These are phyloP conservation scores for Antrodiella citrinella DNA, from an alignment of 768 basidiomycete genomes.

Conservation along the genomic window DNA sequence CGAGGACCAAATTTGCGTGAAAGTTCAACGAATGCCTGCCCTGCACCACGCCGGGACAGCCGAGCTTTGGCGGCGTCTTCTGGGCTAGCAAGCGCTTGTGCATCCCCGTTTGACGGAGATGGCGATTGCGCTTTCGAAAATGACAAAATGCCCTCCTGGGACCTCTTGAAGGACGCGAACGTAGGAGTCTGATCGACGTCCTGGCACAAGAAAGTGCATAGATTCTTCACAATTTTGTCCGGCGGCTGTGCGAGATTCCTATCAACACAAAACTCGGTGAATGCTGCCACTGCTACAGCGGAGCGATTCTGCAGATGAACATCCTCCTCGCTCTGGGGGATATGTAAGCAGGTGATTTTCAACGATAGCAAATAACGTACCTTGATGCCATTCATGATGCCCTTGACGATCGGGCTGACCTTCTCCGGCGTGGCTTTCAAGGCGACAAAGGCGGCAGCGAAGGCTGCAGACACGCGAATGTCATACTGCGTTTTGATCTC, in stretches of 20 bases:
- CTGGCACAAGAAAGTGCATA: conserved; percentile 93
- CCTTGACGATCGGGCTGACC: conserved; percentile 93
- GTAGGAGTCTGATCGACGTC: conserved; percentile 87
- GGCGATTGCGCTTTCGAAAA: conserved; percentile 40
- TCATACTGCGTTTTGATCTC: conserved; percentile 83
- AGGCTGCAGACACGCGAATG: conserved; percentile 78
- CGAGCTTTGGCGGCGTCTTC: conserved; percentile 57
- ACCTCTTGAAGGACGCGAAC: conserved; percentile 60
- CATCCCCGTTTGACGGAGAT: conserved; percentile 25
- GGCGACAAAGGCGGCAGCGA: conserved; percentile 87
- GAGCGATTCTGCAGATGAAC: conserved; percentile 82
- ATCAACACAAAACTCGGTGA: conserved; percentile 77
- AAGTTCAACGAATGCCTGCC: conserved; percentile 72
- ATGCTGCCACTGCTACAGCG: conserved; percentile 77
- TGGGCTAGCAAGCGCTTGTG: conserved; percentile 32
- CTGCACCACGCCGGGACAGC: conserved; percentile 79
- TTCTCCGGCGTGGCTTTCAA: conserved; percentile 84
- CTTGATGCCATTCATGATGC: conserved; percentile 97
- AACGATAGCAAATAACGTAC: conserved; percentile 32
- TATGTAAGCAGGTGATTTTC: neutral
- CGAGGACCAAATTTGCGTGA: conserved; percentile 66
- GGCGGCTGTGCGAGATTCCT: conserved; percentile 75
- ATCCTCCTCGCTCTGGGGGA: conserved; percentile 74
- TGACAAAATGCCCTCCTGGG: conserved; percentile 69
- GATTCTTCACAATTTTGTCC: conserved; percentile 94